Evolutionary conservation across 148 eudicot genomes (phyloP).

Genomic region (Vaccinium darrowii): DNA sequence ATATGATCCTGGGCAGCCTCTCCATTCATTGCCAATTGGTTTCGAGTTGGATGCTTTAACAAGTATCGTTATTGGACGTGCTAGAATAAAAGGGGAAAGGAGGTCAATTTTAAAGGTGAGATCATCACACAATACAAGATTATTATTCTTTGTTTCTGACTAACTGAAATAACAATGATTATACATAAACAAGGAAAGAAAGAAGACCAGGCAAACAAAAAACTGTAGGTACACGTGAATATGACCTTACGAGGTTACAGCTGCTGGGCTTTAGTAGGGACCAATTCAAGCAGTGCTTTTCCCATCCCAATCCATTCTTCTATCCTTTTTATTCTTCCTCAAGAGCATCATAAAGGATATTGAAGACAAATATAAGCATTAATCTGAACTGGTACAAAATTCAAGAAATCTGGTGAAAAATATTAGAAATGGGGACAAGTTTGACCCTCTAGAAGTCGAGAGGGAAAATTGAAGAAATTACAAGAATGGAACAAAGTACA

Average conservation of each 20-base stretch:
- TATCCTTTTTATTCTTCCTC: too few species aligned
- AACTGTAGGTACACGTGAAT: not conserved
- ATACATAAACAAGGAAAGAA: not conserved
- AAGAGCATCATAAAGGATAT: too few species aligned
- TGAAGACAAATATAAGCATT: too few species aligned
- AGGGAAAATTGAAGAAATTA: not conserved
- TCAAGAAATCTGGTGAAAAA: not conserved
- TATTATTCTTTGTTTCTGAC: not conserved
- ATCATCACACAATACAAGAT: not conserved
- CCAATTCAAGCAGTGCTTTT: too few species aligned
- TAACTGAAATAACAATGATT: not conserved
- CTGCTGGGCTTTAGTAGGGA: too few species aligned
- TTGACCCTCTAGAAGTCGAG: not conserved
- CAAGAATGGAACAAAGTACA: not conserved
- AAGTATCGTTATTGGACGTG: not conserved
- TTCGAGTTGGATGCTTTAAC: too few species aligned
- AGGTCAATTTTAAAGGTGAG: conserved; percentile 5
- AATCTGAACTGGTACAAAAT: not conserved
- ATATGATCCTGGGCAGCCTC: too few species aligned
- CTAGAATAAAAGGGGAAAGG: not conserved
- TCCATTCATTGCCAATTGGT: too few species aligned
- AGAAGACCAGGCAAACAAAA: not conserved
- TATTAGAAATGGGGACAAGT: not conserved
- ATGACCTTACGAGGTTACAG: not conserved
- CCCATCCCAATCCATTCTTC: too few species aligned